These are phyloP conservation scores for Ophiostoma sp. DNA, from an alignment of 2,329 filamentous ascomycete species.

Conservation along the genomic window DNA sequence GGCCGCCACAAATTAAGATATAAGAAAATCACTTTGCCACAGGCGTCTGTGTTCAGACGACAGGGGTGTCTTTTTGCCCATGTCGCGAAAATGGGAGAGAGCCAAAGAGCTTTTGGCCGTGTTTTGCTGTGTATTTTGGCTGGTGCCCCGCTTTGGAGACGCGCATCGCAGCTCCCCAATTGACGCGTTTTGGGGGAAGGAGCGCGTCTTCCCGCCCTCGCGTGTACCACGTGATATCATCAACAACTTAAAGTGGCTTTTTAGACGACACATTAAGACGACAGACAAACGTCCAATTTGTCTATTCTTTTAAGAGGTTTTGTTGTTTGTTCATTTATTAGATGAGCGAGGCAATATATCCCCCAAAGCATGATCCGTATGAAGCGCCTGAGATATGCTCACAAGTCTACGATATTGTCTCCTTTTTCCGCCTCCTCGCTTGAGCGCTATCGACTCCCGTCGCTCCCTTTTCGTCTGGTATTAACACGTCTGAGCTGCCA, in stretches of 20 bases:
- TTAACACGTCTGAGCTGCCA: neutral
- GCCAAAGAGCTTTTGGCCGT: neutral
- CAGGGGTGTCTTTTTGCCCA: neutral
- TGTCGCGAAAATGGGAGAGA: conserved; percentile 19
- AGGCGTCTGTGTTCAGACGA: neutral
- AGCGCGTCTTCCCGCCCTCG: conserved; percentile 19
- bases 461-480: neutral
- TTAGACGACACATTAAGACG: neutral
- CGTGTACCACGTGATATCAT: conserved; percentile 26
- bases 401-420: neutral
- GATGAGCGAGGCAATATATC: too few relatives aligned
- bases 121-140: neutral
- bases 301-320: too few relatives aligned
- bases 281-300: too few relatives aligned
- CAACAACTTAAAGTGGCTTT: conserved; percentile 14
- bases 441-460: neutral
- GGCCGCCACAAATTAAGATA: neutral
- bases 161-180: neutral
- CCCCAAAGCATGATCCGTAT: too few relatives aligned
- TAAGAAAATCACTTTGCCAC: conserved; percentile 1
- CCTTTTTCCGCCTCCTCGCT: conserved; percentile 17
- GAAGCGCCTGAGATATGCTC: neutral
- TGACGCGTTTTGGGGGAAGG: conserved; percentile 19
- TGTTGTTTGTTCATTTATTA: too few relatives aligned
- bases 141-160: conserved; percentile 25